Base-by-base conservation (phyloP, 257 asterid species). In the Primulina huaijiensis region DNA sequence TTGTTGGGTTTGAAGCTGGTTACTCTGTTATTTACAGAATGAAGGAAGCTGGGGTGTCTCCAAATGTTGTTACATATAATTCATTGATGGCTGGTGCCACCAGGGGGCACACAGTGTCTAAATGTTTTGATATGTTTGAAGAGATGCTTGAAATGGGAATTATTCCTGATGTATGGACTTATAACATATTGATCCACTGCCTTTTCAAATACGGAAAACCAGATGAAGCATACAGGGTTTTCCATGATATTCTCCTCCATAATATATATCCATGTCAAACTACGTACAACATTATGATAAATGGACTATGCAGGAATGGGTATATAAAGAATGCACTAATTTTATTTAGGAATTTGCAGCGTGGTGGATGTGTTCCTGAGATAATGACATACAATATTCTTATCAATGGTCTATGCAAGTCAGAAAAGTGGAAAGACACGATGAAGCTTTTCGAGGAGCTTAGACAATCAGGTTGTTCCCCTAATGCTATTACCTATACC, bases 401-500 rank as follows among this genome's bases (percentile, higher is more conserved):
- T 78, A 83, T 90, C 72, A 82, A 82, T 76, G 82, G 87, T 70
- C 25, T 88, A 23, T 82, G 90, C 78, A 88, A 84, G 72, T 69
- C 80, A 17, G 78, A 86, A 52, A 82, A 75, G 82, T 82, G 89
- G 84, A 77, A 78, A 78, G 66, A 72, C 12, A 81, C 80, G 59
- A 82, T 78, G 80, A 71, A 70, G 72, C 85, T 89, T 78, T 79
- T 89, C 29, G 77, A 82, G 43, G 97, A 93, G 81, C 81, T 93
- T 78, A 75, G 63, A 60, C 80, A 81, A 72, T 80, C 65, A 2
- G 91, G 92, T 17, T 80, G 73, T 64, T 52, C 55, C 46, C 97
- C 96, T 1, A 87, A 90, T 82, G 94, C 96, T 60, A 80, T 93
- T 65, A 89, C 99, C 63, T 93, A 93, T 80, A 93, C 97, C 27